Base-by-base conservation (phyloP, 768 basidiomycete genomes). In the Tricholoma sp. region DNA sequence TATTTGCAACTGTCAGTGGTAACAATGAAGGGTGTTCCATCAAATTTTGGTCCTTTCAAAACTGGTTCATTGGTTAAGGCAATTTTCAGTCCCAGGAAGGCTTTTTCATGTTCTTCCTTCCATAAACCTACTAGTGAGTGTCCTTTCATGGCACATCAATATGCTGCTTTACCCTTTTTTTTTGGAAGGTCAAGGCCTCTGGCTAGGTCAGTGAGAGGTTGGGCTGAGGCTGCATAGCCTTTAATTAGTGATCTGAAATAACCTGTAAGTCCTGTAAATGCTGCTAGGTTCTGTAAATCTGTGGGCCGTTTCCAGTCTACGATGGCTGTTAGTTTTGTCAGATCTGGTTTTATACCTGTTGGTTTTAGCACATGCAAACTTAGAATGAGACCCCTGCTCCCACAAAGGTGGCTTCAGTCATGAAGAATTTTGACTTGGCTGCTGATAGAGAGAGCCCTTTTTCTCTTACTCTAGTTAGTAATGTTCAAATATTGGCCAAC, bases 351-450 rank as follows among this genome's bases (percentile, higher is more conserved):
- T 4, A 79, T 66, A 1, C 77, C 76, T 0, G 58, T 24, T 0
- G 66, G 66, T 1, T 73, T 66, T 0, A 77, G n/a, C n/a, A n/a
- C n/a, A n/a, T n/a, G n/a, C n/a, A n/a, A n/a, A n/a, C n/a, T n/a
- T n/a, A n/a, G n/a, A n/a, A n/a, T n/a, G n/a, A n/a, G n/a, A n/a
- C 64, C 0, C 33, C 31, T 0, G 66, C 69, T 0, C 76, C 76
- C 4, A 70, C 71, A 50, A 77, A 77, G 1, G 70, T 61, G 0
- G 66, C 64, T 33, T 73, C 69, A 0, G 70, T 68, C 60, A 74
- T 63, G 62, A 76, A 77, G 8, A 77, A 62, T 31, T 65, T 54
- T 12, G 61, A 56, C 24, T 62, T 62, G 2, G 58, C n/a, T 0
- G 59, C 55, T 7, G 61, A 62, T 32, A 62, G 56, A 6, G 61